Evolutionary conservation across 176 grass and related monocot species (phyloP).

Genomic region (Cocos nucifera): DNA sequence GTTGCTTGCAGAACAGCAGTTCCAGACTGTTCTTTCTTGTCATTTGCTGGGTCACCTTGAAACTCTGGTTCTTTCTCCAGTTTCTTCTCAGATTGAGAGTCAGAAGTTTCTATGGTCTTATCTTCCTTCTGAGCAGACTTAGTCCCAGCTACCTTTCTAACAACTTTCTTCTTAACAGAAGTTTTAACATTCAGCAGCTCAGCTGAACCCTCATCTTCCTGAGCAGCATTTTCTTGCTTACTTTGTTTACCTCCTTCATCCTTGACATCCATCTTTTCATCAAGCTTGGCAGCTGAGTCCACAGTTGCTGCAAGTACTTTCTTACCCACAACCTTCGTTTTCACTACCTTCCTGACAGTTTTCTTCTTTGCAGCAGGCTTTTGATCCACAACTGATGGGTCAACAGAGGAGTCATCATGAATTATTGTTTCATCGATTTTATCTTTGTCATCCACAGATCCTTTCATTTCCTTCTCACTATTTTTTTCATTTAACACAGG

Average conservation of each 20-base stretch:
- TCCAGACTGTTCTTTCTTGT: constrained; percentile 28
- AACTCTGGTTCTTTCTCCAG: constrained; percentile 9
- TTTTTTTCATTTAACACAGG: constrained; percentile 19
- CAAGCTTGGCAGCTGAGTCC: constrained; percentile 3
- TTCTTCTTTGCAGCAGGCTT: constrained; percentile 69
- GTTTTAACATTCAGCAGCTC: neutral
- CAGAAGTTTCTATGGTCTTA: constrained; percentile 9
- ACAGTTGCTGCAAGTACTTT: constrained; percentile 34
- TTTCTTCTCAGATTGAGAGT: constrained; percentile 32
- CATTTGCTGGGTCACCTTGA: constrained; percentile 27
- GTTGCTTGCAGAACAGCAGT: constrained; percentile 18
- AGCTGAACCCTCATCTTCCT: constrained; percentile 13
- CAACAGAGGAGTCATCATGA: constrained; percentile 27
- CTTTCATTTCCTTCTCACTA: constrained; percentile 14
- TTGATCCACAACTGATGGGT: constrained; percentile 28
- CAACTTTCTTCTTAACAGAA: neutral
- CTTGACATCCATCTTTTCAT: constrained; percentile 1
- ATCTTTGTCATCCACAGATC: constrained; percentile 2
- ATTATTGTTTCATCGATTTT: constrained; percentile 20
- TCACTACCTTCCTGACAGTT: constrained; percentile 83
- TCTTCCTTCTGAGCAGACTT: constrained; percentile 38
- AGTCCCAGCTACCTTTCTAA: neutral
- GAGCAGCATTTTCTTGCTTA: no score
- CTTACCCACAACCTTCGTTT: constrained; percentile 50
- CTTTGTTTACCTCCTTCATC: no score